These are phyloP conservation scores for Aspergillus carbonarius DNA, from an alignment of 2,329 filamentous ascomycete species.

Conservation along the genomic window DNA sequence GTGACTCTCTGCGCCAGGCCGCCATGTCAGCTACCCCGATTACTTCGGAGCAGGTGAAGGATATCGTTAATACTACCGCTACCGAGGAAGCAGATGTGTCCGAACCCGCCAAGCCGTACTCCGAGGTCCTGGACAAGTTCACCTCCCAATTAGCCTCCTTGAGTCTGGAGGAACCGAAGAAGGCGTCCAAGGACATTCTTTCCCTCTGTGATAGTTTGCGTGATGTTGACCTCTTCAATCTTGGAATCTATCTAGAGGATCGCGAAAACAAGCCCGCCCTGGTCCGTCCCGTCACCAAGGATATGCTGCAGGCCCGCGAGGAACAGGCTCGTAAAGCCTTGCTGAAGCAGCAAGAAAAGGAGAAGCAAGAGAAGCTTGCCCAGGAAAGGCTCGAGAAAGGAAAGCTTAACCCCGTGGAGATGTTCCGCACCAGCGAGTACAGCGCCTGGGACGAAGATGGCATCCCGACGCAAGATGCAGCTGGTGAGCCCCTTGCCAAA, in stretches of 20 bases:
- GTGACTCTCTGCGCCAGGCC: slow-evolving; percentile 58
- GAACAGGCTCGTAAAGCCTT: slow-evolving; percentile 53
- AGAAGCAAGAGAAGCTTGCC: slow-evolving; percentile 45
- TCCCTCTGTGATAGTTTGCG: slow-evolving; percentile 76
- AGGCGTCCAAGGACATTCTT: slow-evolving; percentile 70
- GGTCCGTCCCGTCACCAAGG: slow-evolving; percentile 64
- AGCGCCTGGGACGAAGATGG: slow-evolving; percentile 81
- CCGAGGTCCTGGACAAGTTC: slow-evolving; percentile 47
- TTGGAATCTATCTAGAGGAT: slow-evolving; percentile 87
- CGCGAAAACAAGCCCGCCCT: slow-evolving; percentile 65
- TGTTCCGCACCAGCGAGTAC: slow-evolving; percentile 63
- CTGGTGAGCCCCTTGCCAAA: slow-evolving; percentile 79
- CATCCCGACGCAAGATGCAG: slow-evolving; percentile 71
- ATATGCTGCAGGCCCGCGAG: slow-evolving; percentile 55
- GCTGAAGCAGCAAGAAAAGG: slow-evolving; percentile 51
- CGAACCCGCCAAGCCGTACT: slow-evolving; percentile 45
- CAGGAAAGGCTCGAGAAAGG: slow-evolving; percentile 55
- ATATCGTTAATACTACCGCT: slow-evolving; percentile 37
- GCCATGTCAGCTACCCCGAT: slow-evolving; percentile 53
- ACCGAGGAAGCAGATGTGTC: slow-evolving; percentile 21
- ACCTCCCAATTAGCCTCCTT: slow-evolving; percentile 38
- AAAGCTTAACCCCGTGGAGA: slow-evolving; percentile 27
- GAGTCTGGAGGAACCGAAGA: slow-evolving; percentile 43
- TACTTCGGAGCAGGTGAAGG: slow-evolving; percentile 36
- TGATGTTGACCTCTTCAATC: slow-evolving; percentile 74